Evolutionary conservation across 768 basidiomycete genomes (phyloP), one percentile per base, ranked within the genome.

Genomic region (Lyophyllum shimeji): DNA sequence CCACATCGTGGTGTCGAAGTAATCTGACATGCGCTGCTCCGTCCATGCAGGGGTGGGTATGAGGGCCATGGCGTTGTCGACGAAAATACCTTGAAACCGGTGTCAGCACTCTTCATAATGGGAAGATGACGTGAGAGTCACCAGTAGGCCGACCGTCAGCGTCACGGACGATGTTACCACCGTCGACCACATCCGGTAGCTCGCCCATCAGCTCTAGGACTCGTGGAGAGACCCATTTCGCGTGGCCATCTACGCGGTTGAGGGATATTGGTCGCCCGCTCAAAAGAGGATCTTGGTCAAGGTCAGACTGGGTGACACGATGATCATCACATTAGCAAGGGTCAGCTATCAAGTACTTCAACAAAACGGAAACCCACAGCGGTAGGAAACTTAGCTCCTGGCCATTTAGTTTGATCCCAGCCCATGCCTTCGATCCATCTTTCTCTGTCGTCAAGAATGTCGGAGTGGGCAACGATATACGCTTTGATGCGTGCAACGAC

Each of bases 401-500:
- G 60, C 90, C 90, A 93, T 55, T 81, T 78, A 1, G 89, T 96
- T 70, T 98, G 94, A 65, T 98, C 92, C 95, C 95, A 98, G 4
- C 95, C 95, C 75, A 89, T 82, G 11, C 93, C 95, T 61, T 86
- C 76, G 40, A 97, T 82, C 92, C 93, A 97, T 5, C 65, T 72
- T 2, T 77, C 72, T 2, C 71, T 74, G 63, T 90, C 80, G 2
- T 77, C 65, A 1, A 73, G 66, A 6, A 87, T 67, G 37, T 84
- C 83, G 0, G 88, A 83, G 50, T 84, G 82, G 0, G 76, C 68
- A 3, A 73, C 63, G 53, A 93, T 80, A 58, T 87, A 86, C 1
- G 69, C 60, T 53, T 84, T 84, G 31, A 94, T 71, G 0, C 79
- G 75, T 3, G 80, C 74, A 13, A 91, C 68, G 11, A 92, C 77